These are phyloP conservation scores for Corynascus novoguineensis DNA, from an alignment of 495 filamentous ascomycete genomes.

Conservation along the genomic window DNA sequence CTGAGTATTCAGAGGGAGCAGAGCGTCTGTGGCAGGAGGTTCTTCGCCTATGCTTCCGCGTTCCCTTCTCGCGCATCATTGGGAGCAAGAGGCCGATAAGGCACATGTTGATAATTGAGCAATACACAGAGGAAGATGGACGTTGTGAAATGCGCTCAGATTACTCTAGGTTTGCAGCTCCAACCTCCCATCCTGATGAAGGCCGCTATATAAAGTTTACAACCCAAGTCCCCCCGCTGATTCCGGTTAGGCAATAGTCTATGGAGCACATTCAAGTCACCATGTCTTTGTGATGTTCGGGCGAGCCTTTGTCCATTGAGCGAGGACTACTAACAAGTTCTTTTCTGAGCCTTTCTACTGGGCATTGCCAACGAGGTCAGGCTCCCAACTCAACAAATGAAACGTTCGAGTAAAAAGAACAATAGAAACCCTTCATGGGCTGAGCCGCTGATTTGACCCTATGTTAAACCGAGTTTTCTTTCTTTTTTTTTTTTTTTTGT, in stretches of 20 bases:
- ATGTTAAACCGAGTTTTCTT: neutral
- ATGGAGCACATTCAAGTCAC: neutral
- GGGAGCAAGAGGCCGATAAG: conserved; percentile 13
- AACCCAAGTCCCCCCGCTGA: neutral
- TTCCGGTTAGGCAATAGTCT: neutral
- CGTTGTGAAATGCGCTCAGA: neutral
- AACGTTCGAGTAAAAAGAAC: neutral
- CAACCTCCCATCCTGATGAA: neutral
- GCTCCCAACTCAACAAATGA: neutral
- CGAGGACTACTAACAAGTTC: neutral
- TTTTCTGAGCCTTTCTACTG: neutral
- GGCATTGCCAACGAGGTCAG: neutral
- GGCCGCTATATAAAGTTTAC: neutral
- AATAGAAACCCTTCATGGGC: neutral
- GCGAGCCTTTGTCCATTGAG: neutral
- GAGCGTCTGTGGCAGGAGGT: neutral
- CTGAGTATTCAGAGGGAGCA: neutral
- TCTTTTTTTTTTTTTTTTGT: no score
- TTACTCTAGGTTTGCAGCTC: neutral
- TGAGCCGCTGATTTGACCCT: neutral
- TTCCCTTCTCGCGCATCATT: neutral
- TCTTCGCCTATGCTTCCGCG: conserved; percentile 6
- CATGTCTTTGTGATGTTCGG: neutral
- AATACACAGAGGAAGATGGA: neutral
- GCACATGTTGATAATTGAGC: conserved; percentile 6